Percentiles rank a stretch among this genome's conserved stretches.
These are phyloP conservation scores for Emergomyces orientalis DNA, from an alignment of 2,329 filamentous ascomycete species.

Conservation along the genomic window DNA sequence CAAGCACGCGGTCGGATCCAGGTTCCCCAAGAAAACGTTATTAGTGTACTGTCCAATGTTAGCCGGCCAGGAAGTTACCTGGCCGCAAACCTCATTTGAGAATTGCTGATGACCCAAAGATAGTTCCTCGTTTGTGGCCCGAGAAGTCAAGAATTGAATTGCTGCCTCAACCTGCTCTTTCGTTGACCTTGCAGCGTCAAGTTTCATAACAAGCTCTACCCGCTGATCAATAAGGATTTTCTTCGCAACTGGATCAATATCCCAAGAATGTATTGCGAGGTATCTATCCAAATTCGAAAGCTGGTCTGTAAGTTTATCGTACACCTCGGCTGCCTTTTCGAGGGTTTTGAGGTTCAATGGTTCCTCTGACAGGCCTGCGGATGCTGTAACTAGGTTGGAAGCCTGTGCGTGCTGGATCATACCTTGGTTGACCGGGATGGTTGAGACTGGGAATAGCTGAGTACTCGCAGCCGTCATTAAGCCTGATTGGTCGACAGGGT, in stretches of 20 bases:
- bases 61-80: neutral
- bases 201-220: slow-evolving; percentile 28
- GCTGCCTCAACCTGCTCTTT: slow-evolving; percentile 28
- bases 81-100: neutral
- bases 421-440: neutral
- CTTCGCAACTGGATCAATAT: slow-evolving; percentile 28
- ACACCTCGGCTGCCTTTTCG: slow-evolving; percentile 24
- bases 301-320: slow-evolving; percentile 25
- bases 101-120: slow-evolving; percentile 3
- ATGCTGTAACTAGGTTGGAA: neutral
- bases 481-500: neutral
- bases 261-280: slow-evolving; percentile 31
- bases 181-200: slow-evolving; percentile 29
- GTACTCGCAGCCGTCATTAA: slow-evolving; percentile 13
- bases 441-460: slow-evolving; percentile 11
- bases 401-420: neutral
- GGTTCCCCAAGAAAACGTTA: neutral
- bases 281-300: slow-evolving; percentile 31
- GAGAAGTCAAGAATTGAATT: slow-evolving; percentile 15
- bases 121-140: neutral
- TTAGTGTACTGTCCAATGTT: slow-evolving; percentile 2
- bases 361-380: slow-evolving; percentile 12
- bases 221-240: slow-evolving; percentile 29
- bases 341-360: slow-evolving; percentile 18
- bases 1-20: neutral